Percentiles rank a stretch among this genome's conserved stretches.
Evolutionary conservation across 163 green algal genomes (phyloP).

Genomic region (Chlorella variabilis): DNA sequence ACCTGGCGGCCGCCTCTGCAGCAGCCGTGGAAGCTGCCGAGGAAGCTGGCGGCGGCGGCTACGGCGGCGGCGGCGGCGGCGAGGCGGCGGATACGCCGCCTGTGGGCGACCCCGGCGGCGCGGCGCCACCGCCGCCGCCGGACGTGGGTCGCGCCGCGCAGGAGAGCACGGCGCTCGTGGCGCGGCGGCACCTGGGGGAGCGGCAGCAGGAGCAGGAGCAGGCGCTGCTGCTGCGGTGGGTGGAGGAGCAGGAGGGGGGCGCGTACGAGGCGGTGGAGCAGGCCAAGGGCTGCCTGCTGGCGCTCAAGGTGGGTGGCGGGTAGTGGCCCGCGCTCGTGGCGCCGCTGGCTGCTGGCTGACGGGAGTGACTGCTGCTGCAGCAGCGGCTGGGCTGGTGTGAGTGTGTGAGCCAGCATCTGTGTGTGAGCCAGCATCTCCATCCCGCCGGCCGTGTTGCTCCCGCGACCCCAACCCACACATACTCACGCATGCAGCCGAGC

Average conservation of each 20-base stretch:
- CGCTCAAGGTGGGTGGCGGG: slow-evolving; percentile 25
- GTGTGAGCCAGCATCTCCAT: too few relatives aligned
- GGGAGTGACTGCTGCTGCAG: too few relatives aligned
- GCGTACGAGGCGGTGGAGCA: slow-evolving; percentile 28
- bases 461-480: too few relatives aligned
- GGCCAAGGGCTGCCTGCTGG: slow-evolving; percentile 31
- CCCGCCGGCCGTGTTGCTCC: too few relatives aligned
- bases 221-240: slow-evolving; percentile 59
- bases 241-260: slow-evolving; percentile 50
- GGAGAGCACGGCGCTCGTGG: background rate
- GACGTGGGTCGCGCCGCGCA: too few relatives aligned
- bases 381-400: too few relatives aligned
- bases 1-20: slow-evolving; percentile 25
- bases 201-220: slow-evolving; percentile 28
- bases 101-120: too few relatives aligned
- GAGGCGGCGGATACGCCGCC: too few relatives aligned
- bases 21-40: background rate
- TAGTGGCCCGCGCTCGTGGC: background rate
- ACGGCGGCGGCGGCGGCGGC: too few relatives aligned
- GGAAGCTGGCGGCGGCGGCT: background rate
- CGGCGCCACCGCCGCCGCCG: too few relatives aligned
- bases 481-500: too few relatives aligned
- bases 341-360: background rate
- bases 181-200: slow-evolving; percentile 7
- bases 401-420: too few relatives aligned